phyloP scores from a whole-genome alignment of 2,329 filamentous ascomycete species.

The Cladorrhinum sp. region DNA sequence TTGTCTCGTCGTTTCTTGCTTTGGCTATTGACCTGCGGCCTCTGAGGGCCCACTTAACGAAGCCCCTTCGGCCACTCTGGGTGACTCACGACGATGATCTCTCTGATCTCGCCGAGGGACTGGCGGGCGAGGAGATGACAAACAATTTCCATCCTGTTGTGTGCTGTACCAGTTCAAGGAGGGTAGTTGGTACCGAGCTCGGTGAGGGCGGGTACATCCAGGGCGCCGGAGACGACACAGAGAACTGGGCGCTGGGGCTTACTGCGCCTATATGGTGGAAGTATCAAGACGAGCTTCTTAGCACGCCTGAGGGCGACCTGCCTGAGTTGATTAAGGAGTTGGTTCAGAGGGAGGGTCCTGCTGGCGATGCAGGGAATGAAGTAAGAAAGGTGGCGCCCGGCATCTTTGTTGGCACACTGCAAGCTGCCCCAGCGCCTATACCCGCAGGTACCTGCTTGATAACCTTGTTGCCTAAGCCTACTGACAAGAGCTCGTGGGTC shows the following conservation, averaged over 20 bases:
- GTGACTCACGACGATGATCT: slow-evolving; percentile 55
- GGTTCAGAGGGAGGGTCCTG: slow-evolving; percentile 32
- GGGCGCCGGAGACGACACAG: slow-evolving; percentile 90
- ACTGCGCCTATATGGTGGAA: slow-evolving; percentile 79
- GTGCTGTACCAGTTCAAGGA: slow-evolving; percentile 79
- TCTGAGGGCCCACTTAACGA: slow-evolving; percentile 57
- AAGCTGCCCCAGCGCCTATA: slow-evolving; percentile 21
- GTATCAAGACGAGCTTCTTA: slow-evolving; percentile 59
- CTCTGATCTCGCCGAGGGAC: slow-evolving; percentile 7
- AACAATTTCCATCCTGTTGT: slow-evolving; percentile 68
- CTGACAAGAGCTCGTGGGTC: slow-evolving; percentile 43
- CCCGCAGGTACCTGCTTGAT: slow-evolving; percentile 39
- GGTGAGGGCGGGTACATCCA: slow-evolving; percentile 74
- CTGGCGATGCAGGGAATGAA: slow-evolving; percentile 18
- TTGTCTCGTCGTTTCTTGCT: slow-evolving; percentile 45
- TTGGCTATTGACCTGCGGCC: slow-evolving; percentile 59
- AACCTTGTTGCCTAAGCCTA: slow-evolving; percentile 41
- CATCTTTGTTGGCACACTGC: slow-evolving; percentile 38
- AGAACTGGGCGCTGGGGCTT: slow-evolving; percentile 84
- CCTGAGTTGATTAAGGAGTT: slow-evolving; percentile 48
- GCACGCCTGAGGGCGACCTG: slow-evolving; percentile 62
- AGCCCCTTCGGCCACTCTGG: slow-evolving; percentile 77
- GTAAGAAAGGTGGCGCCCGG: slow-evolving; percentile 34
- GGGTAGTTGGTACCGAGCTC: slow-evolving; percentile 65
- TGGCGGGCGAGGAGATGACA: slow-evolving; percentile 38